These are phyloP conservation scores for Eleusine indica DNA, from an alignment of 176 grass and related monocot species.

Conservation along the genomic window DNA sequence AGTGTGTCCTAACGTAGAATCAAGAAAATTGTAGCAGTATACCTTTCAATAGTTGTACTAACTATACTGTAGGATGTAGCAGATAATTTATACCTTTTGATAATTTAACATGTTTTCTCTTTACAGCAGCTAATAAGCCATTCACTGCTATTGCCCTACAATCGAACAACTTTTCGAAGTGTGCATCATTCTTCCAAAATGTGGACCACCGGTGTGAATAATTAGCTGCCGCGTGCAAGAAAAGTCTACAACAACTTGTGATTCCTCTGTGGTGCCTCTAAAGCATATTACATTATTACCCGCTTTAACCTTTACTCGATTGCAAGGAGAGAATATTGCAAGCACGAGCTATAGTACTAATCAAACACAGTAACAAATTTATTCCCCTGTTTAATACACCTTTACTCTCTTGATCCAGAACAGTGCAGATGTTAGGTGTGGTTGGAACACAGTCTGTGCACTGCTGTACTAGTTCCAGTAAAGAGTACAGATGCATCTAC, in stretches of 20 bases:
- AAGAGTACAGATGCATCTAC: not conserved
- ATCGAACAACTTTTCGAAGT: constrained; percentile 2
- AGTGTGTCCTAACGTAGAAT: not conserved
- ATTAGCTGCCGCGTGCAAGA: constrained; percentile 29
- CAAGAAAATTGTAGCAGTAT: not conserved
- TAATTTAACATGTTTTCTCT: constrained; percentile 12
- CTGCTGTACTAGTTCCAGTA: not conserved
- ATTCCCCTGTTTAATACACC: not conserved
- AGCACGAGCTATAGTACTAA: constrained; percentile 5
- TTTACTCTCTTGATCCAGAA: constrained; percentile 1
- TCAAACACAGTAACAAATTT: not conserved
- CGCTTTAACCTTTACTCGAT: constrained; percentile 32
- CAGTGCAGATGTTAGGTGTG: constrained; percentile 18
- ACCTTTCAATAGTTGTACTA: not conserved
- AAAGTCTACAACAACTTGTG: constrained; percentile 6
- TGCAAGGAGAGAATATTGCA: constrained; percentile 4
- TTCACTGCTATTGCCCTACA: constrained; percentile 4
- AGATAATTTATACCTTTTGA: not conserved
- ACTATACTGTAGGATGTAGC: not conserved
- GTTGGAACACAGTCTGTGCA: constrained; percentile 2
- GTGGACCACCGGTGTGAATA: constrained; percentile 26
- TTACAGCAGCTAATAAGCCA: not conserved
- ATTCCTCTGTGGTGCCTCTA: constrained; percentile 21
- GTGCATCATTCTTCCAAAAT: constrained; percentile 18
- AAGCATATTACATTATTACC: constrained; percentile 35